Base-by-base conservation (phyloP, 169 alveolate genomes). In the Besnoitia besnoiti region DNA sequence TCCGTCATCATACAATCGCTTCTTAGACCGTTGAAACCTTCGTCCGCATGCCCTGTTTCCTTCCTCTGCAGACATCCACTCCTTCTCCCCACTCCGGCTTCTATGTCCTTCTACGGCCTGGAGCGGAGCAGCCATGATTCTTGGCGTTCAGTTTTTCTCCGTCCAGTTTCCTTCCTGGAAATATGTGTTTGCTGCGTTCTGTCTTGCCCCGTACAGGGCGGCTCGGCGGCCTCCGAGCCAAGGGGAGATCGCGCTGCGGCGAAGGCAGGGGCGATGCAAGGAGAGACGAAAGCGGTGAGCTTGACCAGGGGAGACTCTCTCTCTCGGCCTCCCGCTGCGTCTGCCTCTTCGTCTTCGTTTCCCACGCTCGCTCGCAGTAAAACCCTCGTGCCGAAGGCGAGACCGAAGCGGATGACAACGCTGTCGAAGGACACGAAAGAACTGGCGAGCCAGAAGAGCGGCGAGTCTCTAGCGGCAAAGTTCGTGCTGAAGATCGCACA, bases 361-460 rank as follows among this genome's bases (percentile, higher is more conserved):
- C 3, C 24, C 67, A 21, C 87, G 37, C 55, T 77, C 12, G 59
- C 40, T 27, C 87, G 87, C 12, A 35, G 35, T 2, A 77, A 77
- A 42, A 77, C 87, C 33, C 59, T 77, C 21, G 87, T 77, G 4
- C 87, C 87, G 61, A 77, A 77, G 55, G 87, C 87, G 33, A 19
- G 87, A 21, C 87, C 87, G 19, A 37, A 40, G 59, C 33, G 50
- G 21, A 0, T 77, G 55, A 16, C 42, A 14, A 37, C 59, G 16
- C 30, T 30, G 4, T 0, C 87, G 40, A 37, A 67, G 80, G 12
- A 67, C 42, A 16, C 67, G 67, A 55, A n/a, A n/a, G n/a, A n/a
- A n/a, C n/a, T n/a, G n/a, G n/a, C n/a, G n/a, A n/a, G n/a, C n/a
- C n/a, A n/a, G n/a, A n/a, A 16, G 67, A 5, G n/a, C 30, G 46